A percentile compares a stretch with the other conserved stretches of the same genome.
Conservation (phyloP, 1,284 basidiomycete species). For the Athelia sp. region DNA sequence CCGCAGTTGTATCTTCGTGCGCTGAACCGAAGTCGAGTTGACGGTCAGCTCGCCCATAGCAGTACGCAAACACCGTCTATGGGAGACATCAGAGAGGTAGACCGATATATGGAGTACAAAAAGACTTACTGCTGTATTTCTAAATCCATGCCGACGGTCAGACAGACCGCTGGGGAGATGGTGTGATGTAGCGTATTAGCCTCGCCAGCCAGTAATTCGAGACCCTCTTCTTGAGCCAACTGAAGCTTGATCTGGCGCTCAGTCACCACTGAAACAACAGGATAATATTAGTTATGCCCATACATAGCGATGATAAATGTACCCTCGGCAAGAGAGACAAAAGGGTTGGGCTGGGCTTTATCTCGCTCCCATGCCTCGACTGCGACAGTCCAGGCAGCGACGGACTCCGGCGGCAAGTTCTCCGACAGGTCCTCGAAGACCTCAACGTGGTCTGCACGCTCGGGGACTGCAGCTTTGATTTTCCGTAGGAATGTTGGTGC, state of each 20-base stretch:
- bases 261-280: background rate
- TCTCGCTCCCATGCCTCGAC: slow-evolving; percentile 21
- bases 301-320: background rate
- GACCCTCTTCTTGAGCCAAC: background rate
- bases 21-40: background rate
- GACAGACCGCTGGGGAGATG: background rate
- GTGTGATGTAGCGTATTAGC: background rate
- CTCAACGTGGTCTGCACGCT: slow-evolving; percentile 7
- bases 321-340: slow-evolving; percentile 6
- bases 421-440: slow-evolving; percentile 1
- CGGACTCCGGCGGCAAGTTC: slow-evolving; percentile 2
- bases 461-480: background rate
- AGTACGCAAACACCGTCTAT: too few relatives aligned
- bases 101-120: background rate
- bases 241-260: background rate
- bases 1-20: slow-evolving; percentile 5
- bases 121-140: background rate
- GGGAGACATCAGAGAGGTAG: too few relatives aligned
- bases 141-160: background rate
- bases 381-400: slow-evolving; percentile 12
- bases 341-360: slow-evolving; percentile 13
- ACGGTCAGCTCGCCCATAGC: slow-evolving; percentile 3
- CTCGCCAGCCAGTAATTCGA: background rate
- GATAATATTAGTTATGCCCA: slow-evolving; percentile 3
- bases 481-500: slow-evolving; percentile 1